Evolutionary conservation across 129 eudicot genomes (phyloP).

Genomic region (Flaveria linearis): DNA sequence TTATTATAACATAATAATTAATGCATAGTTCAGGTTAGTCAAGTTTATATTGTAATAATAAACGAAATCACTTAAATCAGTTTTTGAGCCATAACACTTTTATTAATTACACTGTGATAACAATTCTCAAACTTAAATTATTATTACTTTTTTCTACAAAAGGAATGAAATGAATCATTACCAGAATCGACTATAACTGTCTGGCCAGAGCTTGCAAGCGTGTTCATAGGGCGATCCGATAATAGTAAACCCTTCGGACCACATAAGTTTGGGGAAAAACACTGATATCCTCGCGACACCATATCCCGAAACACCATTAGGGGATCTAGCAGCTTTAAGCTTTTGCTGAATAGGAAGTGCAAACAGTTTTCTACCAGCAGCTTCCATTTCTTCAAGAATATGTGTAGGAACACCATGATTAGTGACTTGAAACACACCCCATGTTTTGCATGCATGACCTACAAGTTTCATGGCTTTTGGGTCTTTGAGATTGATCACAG

Average conservation of each 20-base stretch:
- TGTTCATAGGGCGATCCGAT: conserved; percentile 70
- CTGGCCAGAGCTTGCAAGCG: conserved; percentile 86
- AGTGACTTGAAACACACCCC: conserved; percentile 79
- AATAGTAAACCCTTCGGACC: conserved; percentile 93
- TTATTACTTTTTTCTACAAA: neutral
- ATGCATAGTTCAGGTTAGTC: too few species aligned
- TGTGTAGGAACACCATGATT: conserved; percentile 55
- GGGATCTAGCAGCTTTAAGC: conserved; percentile 65
- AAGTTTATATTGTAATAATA: too few species aligned
- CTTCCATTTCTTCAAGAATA: conserved; percentile 51
- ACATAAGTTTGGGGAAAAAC: conserved; percentile 77
- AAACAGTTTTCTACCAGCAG: conserved; percentile 47
- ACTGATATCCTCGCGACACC: conserved; percentile 77
- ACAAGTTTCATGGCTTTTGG: conserved; percentile 50
- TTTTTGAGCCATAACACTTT: too few species aligned
- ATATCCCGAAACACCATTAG: conserved; percentile 70
- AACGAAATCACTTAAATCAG: too few species aligned
- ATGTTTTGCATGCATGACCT: conserved; percentile 81
- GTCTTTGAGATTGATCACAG: conserved; percentile 52
- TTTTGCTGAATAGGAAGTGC: conserved; percentile 71
- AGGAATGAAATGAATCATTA: conserved; percentile 28
- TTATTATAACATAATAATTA: too few species aligned
- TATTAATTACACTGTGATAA: neutral
- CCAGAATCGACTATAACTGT: conserved; percentile 59
- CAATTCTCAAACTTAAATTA: neutral